Conservation (phyloP, 331 rosid genomes). For the Malus hybrid region DNA sequence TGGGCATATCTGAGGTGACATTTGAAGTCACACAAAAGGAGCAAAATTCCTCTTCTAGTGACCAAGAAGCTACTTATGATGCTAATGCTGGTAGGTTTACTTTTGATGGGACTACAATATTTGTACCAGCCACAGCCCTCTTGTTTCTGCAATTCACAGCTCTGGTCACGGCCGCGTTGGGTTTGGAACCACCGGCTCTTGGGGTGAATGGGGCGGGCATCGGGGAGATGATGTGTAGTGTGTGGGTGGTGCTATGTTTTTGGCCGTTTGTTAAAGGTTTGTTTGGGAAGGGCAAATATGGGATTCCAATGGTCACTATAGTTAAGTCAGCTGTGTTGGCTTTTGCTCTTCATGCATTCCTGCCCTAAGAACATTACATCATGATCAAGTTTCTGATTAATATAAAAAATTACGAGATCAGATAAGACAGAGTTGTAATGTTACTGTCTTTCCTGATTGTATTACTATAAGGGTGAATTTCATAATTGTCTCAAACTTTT, state of each 20-base stretch:
- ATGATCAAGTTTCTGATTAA: too few relatives aligned
- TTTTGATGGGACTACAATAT: conserved; percentile 15
- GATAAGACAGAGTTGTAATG: too few relatives aligned
- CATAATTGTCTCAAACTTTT: too few relatives aligned
- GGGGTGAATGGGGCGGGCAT: conserved; percentile 6
- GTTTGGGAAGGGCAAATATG: conserved; percentile 28
- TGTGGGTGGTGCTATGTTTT: conserved; percentile 21
- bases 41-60: not conserved
- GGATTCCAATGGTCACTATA: conserved; percentile 22
- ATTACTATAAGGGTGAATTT: too few relatives aligned
- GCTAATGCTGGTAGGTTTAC: not conserved
- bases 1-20: conserved; percentile 22
- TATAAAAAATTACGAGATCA: too few relatives aligned
- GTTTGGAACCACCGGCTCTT: not conserved
- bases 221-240: conserved; percentile 25
- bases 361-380: too few relatives aligned
- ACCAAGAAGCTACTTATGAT: not conserved
- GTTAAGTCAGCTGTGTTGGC: conserved; percentile 18
- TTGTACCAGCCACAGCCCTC: conserved; percentile 16
- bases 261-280: conserved; percentile 29
- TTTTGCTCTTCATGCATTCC: not conserved
- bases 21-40: conserved; percentile 36
- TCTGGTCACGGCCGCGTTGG: not conserved
- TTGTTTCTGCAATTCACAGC: conserved; percentile 22
- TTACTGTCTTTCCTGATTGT: too few relatives aligned